Conservation (phyloP, 805 yeast species). For the Suhomyces kilbournensis region DNA sequence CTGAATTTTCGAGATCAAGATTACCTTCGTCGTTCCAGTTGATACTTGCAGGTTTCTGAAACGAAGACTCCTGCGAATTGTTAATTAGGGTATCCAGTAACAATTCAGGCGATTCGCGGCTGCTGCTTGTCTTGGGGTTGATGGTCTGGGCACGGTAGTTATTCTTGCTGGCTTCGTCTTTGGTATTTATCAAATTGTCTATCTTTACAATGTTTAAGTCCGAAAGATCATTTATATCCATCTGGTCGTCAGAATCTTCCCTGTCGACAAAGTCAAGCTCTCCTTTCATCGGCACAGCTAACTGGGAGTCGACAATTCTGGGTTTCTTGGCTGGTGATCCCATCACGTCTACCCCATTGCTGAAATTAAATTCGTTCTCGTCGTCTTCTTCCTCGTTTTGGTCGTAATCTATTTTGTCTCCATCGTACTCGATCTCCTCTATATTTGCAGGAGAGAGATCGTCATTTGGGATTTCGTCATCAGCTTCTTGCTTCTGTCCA, state of each 20-base stretch:
- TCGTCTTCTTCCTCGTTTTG: neutral
- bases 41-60: conserved; percentile 38
- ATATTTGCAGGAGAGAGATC: conserved; percentile 11
- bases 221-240: conserved; percentile 36
- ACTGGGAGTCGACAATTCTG: conserved; percentile 1
- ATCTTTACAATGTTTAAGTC: conserved; percentile 38
- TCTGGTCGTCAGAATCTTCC: conserved; percentile 17
- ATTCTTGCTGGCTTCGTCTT: conserved; percentile 12
- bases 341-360: conserved; percentile 8
- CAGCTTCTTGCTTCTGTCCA: neutral
- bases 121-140: neutral
- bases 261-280: conserved; percentile 8
- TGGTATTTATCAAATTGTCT: conserved; percentile 33
- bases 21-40: conserved; percentile 42
- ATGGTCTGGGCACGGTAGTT: neutral
- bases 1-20: conserved; percentile 27
- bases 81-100: conserved; percentile 1
- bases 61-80: conserved; percentile 26
- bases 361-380: conserved; percentile 1
- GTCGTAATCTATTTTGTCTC: neutral
- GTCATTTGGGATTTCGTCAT: neutral
- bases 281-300: conserved; percentile 2
- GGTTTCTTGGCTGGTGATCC: conserved; percentile 17
- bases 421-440: conserved; percentile 9
- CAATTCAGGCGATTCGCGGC: neutral